Base-by-base conservation (phyloP, 352 stramenopile species). In the Lagenidium giganteum region DNA sequence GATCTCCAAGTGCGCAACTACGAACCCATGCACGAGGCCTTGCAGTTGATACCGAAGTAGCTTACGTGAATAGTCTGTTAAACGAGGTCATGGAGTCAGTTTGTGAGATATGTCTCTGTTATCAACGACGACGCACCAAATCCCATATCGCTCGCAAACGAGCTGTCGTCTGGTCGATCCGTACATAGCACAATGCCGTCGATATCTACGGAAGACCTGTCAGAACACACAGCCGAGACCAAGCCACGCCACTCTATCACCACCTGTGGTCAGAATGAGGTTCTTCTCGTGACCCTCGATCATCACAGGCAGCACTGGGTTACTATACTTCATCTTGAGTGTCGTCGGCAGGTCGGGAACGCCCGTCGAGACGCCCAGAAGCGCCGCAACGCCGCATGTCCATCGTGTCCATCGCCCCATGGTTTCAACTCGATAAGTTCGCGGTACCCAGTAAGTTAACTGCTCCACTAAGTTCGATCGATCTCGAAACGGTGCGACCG, bases 1-100 rank as follows among this genome's bases (percentile, higher is more conserved):
- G 7, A 76, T 40, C 18, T 53, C 12, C 4, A 83, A 26, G 2
- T 51, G 35, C 14, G 29, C 55, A 8, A 48, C 11, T 4, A 50
- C 38, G 8, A 57, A 64, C 26, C 53, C 20, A 22, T 79, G 52
- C 26, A 49, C 54, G 14, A 74, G 39, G 13, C 56, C 50, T 17
- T 64, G 59, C 13, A 87, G 42, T 27, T 83, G 61, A 46, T 70
- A 71, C 8, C 57, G 70, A 20, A 87, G 50, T 27, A 77, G 54
- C 24, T 69, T 69, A 11, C 70, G 70, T 39, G 74, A 60, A 41
- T 79, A 80, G 36, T 87, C 68, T 87, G 16, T 13, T 31, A 5
- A 30, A 17, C n/a, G 11, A 24, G 20, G 17, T 14, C 12, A 30
- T 16, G 22, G 42, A 1, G 5, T 3, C 21, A 13, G 6, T 13